These are phyloP conservation scores for Parvularia atlantis DNA, from an alignment of 78 protist species.

Conservation along the genomic window DNA sequence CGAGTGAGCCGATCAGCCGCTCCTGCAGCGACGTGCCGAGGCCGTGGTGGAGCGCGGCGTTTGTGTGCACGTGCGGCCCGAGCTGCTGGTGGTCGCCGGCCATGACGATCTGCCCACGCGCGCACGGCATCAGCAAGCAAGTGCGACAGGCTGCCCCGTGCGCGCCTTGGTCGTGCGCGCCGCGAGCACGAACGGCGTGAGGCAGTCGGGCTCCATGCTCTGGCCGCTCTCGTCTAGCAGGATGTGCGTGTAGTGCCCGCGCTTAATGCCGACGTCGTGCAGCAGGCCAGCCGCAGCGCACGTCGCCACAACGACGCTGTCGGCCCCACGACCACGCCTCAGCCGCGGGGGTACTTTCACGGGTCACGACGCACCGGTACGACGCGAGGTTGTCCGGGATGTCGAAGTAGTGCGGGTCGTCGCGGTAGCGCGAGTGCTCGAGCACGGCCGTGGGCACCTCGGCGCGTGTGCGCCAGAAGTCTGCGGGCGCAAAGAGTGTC, in stretches of 20 bases:
- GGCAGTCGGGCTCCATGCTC: constrained; percentile 16
- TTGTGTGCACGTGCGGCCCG: constrained; percentile 10
- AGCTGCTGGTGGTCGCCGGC: constrained; percentile 34
- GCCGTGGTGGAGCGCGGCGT: not conserved
- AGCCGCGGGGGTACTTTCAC: too few relatives aligned
- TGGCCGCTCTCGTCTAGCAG: constrained; percentile 11
- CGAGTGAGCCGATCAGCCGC: too few relatives aligned
- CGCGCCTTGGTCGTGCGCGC: too few relatives aligned
- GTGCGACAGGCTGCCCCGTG: too few relatives aligned
- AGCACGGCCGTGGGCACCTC: not conserved
- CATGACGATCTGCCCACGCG: constrained; percentile 1
- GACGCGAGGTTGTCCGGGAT: too few relatives aligned
- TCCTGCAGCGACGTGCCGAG: constrained; percentile 6
- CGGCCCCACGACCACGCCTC: too few relatives aligned
- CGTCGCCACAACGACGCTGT: constrained; percentile 12
- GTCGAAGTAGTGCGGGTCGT: too few relatives aligned
- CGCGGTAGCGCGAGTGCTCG: not conserved
- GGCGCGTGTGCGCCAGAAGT: too few relatives aligned
- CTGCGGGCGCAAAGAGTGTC: too few relatives aligned
- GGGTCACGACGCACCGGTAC: too few relatives aligned
- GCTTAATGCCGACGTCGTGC: not conserved
- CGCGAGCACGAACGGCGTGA: constrained; percentile 3
- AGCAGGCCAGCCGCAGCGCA: not conserved
- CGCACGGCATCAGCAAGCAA: too few relatives aligned
- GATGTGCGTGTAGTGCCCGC: not conserved